These are phyloP conservation scores for Cadophora malorum DNA, from an alignment of 2,329 filamentous ascomycete genomes.

Conservation along the genomic window DNA sequence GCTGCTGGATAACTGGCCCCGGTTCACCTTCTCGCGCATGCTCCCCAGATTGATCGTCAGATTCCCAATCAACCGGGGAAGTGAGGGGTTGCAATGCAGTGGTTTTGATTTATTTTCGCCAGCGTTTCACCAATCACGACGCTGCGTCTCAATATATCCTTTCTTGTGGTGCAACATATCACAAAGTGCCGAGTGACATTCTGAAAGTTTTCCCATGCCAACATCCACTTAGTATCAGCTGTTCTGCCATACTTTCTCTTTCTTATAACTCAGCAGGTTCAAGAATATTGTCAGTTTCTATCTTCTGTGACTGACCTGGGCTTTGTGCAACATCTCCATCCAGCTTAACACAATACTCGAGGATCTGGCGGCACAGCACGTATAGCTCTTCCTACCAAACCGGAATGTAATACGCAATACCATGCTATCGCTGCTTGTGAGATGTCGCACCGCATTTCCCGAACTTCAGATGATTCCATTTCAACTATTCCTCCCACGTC, in stretches of 20 bases:
- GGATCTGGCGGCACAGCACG: neutral
- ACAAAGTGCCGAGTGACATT: constrained; percentile 16
- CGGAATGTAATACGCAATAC: neutral
- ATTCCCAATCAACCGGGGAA: neutral
- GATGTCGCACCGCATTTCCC: neutral
- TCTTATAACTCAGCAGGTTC: too few species aligned
- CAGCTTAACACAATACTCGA: neutral
- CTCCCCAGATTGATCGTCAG: constrained; percentile 18
- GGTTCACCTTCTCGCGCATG: neutral
- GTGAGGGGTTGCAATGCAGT: neutral
- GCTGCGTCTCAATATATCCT: constrained; percentile 12
- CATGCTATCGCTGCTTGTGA: neutral
- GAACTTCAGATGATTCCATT: neutral
- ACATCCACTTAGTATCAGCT: constrained; percentile 4
- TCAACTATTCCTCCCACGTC: neutral
- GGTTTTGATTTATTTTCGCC: constrained; percentile 1
- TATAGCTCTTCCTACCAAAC: neutral
- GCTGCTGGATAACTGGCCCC: neutral
- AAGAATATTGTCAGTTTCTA: too few species aligned
- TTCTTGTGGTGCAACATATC: neutral
- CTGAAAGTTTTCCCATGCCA: constrained; percentile 1
- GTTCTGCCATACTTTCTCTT: neutral
- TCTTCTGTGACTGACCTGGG: too few species aligned
- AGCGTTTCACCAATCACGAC: constrained; percentile 4
- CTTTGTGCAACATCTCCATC: neutral